Conservation (phyloP, 208 protist genomes). For the Leishmania gerbilli region DNA sequence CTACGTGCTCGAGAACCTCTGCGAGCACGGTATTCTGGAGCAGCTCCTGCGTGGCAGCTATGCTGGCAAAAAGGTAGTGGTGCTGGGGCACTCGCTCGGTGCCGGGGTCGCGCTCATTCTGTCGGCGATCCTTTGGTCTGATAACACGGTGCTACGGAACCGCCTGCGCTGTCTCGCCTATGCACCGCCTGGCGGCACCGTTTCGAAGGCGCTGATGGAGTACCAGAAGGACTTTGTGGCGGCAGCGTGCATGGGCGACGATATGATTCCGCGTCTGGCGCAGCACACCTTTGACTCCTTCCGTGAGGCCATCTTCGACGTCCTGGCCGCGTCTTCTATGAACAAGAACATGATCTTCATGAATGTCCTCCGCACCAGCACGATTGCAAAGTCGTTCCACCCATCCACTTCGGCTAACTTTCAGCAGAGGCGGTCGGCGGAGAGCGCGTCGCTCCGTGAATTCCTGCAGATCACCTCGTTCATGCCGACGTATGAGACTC, state of each 20-base stretch:
- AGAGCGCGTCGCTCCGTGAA: constrained; percentile 46
- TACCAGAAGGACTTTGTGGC: constrained; percentile 71
- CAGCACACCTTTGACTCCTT: constrained; percentile 81
- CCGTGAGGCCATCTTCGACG: constrained; percentile 75
- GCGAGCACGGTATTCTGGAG: constrained; percentile 64
- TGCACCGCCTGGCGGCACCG: constrained; percentile 70
- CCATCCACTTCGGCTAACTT: constrained; percentile 13
- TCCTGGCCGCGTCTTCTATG: constrained; percentile 50
- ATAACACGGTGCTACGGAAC: constrained; percentile 38
- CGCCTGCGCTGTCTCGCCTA: constrained; percentile 83
- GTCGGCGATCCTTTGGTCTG: constrained; percentile 62
- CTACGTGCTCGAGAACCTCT: constrained; percentile 62
- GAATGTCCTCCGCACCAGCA: constrained; percentile 38
- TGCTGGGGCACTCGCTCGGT: constrained; percentile 89
- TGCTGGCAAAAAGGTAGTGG: constrained; percentile 43
- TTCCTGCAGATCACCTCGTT: constrained; percentile 29
- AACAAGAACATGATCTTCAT: constrained; percentile 75
- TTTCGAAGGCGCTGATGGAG: constrained; percentile 68
- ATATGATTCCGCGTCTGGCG: constrained; percentile 80
- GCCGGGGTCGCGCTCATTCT: constrained; percentile 80
- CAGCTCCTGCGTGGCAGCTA: constrained; percentile 45
- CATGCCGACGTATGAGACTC: constrained; percentile 16
- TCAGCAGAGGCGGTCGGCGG: constrained; percentile 13
- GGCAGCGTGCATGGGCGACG: constrained; percentile 73
- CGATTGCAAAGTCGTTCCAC: constrained; percentile 33